Base-by-base conservation (phyloP, 2,329 filamentous ascomycete genomes). In the Paecilomyces fulvus region DNA sequence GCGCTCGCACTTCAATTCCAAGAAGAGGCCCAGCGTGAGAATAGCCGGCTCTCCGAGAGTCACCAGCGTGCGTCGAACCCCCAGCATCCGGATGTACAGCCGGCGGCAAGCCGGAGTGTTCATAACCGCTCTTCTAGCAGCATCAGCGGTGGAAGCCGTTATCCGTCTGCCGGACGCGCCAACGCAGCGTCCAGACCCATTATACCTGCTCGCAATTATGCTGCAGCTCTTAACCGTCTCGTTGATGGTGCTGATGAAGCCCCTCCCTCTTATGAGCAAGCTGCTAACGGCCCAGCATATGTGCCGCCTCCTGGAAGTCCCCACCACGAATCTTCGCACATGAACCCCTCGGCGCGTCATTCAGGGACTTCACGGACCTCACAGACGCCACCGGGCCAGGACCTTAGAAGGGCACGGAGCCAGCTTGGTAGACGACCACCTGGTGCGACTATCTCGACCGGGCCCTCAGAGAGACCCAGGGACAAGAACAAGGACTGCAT, bases 1-100 rank as follows among this genome's bases (percentile, higher is more conserved):
- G 94, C 94, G 0, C 80, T 97, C 2, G 92, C 92, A 0, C 79
- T 99, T 6, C 94, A 97, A 67, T 81, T 96, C 1, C 92, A 97
- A 69, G 94, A 97, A 69, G 92, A 97, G 70, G 90, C 96, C 61
- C 86, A 90, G 65, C 82, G 85, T 12, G 84, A 91, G 60, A 61
- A 60, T 30, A 56, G 55, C 14, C 51, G 59, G 51, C 60, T 81
- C 83, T n/a, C 75, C 71, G 55, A 73, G 69, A n/a, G 37, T 23
- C 56, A 46, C 55, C 60, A 54, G 57, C 61, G 58, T 49, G 54
- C 63, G 37, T 64, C 63, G n/a, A 58, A 60, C 20, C 62, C 65
- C 21, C 49, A 58, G 46, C 60, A 60, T 10, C 52, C 65, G 48
- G 57, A 64, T 1, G 59, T 55, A 33, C 56, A 57, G 30, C 57